These are phyloP conservation scores for Carallia pectinifolia DNA, from an alignment of 345 rosid genomes.

Conservation along the genomic window DNA sequence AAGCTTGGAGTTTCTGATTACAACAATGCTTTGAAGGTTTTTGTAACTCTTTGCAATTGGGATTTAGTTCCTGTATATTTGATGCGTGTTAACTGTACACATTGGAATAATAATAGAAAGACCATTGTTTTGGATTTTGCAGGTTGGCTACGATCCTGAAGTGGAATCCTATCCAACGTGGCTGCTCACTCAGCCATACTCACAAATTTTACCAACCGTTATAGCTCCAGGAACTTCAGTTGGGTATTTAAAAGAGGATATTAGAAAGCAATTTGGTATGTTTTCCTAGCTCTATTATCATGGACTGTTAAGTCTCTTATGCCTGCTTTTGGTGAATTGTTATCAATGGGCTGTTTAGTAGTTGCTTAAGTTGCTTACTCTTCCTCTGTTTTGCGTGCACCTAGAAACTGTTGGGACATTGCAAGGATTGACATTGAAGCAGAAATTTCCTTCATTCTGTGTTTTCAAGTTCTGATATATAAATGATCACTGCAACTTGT, in stretches of 20 bases:
- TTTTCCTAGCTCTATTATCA: background rate
- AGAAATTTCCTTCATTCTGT: background rate
- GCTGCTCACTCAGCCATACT: conserved; percentile 81
- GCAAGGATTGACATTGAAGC: background rate
- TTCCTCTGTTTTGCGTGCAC: background rate
- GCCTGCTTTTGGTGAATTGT: background rate
- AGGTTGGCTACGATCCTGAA: conserved; percentile 98
- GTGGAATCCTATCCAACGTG: conserved; percentile 76
- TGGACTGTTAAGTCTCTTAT: background rate
- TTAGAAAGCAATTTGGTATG: conserved; percentile 55
- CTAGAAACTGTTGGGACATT: background rate
- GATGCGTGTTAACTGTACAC: background rate
- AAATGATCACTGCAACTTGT: background rate
- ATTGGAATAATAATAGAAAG: background rate
- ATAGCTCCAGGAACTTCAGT: conserved; percentile 77
- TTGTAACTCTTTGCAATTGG: background rate
- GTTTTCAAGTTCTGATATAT: too few relatives aligned
- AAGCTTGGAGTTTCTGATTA: conserved; percentile 87
- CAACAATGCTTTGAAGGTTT: conserved; percentile 85
- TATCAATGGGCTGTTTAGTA: background rate
- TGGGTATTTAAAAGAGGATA: conserved; percentile 55
- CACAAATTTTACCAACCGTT: conserved; percentile 64
- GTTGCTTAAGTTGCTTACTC: conserved; percentile 1
- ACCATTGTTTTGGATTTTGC: conserved; percentile 7
- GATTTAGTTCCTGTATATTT: background rate